phyloP scores from a whole-genome alignment of 305 asterid species.

The Fraxinus paxiana region DNA sequence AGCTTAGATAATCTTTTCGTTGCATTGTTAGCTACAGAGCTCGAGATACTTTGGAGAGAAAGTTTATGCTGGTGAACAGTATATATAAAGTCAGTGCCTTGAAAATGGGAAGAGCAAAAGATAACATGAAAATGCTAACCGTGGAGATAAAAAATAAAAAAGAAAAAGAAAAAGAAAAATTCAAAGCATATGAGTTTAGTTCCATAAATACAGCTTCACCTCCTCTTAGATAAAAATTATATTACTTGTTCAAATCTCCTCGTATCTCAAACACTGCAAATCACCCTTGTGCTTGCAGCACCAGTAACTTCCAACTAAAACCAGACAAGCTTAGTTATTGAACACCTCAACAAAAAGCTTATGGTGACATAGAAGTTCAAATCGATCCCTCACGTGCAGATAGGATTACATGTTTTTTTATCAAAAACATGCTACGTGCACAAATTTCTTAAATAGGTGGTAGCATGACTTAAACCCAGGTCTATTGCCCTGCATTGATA shows the following conservation, averaged over 20 bases:
- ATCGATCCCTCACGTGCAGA: not conserved
- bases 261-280: not conserved
- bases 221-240: constrained; percentile 1
- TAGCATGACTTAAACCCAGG: not conserved
- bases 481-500: not conserved
- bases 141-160: not conserved
- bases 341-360: not conserved
- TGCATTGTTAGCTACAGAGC: constrained; percentile 36
- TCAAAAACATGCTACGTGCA: not conserved
- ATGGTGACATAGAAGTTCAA: not conserved
- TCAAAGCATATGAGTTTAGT: not conserved
- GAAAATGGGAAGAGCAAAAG: constrained; percentile 12
- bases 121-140: not conserved
- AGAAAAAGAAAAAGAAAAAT: not conserved
- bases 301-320: not conserved
- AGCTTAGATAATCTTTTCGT: constrained; percentile 39
- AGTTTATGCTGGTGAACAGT: constrained; percentile 39
- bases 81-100: constrained; percentile 19
- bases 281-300: not conserved
- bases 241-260: not conserved
- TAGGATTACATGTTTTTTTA: not conserved
- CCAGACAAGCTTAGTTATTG: not conserved
- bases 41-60: constrained; percentile 30
- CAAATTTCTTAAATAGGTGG: not conserved
- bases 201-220: not conserved